phyloP scores from a whole-genome alignment of 1,284 basidiomycete genomes.

The Sanghuangporus baumii region DNA sequence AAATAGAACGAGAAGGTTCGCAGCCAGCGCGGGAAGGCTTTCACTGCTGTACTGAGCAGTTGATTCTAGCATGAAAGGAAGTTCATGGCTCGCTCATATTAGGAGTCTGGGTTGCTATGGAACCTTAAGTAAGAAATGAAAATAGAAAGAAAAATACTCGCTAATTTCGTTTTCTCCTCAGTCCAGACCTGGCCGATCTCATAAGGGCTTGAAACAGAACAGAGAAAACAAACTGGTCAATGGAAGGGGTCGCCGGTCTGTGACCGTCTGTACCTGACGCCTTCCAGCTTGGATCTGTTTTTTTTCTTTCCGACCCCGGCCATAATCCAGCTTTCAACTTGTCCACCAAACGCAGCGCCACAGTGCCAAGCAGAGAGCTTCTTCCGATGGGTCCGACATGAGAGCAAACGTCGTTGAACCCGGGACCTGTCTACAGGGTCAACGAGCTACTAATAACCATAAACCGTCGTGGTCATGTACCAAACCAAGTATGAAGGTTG shows the following conservation, averaged over 20 bases:
- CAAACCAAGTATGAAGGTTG: not conserved
- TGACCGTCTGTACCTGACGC: not conserved
- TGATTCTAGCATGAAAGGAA: no score
- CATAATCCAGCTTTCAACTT: not conserved
- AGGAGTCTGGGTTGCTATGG: no score
- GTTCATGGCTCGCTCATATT: no score
- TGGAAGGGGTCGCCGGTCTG: no score
- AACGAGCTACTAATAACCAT: not conserved
- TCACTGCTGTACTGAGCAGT: not conserved
- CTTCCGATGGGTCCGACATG: not conserved
- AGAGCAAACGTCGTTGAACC: not conserved
- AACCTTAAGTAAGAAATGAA: no score
- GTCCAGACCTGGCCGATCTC: no score
- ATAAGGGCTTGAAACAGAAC: no score
- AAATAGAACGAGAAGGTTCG: not conserved
- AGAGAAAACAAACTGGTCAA: no score
- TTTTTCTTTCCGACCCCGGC: not conserved
- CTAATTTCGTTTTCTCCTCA: not conserved
- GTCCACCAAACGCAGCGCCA: not conserved
- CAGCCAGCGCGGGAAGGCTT: not conserved
- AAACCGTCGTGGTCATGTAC: not conserved
- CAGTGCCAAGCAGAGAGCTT: not conserved
- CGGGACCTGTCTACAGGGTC: not conserved
- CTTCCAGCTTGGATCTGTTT: not conserved
- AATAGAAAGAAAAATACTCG: not conserved